Base-by-base conservation (phyloP, 139 green algal species). In the Volvox reticuliferus region DNA sequence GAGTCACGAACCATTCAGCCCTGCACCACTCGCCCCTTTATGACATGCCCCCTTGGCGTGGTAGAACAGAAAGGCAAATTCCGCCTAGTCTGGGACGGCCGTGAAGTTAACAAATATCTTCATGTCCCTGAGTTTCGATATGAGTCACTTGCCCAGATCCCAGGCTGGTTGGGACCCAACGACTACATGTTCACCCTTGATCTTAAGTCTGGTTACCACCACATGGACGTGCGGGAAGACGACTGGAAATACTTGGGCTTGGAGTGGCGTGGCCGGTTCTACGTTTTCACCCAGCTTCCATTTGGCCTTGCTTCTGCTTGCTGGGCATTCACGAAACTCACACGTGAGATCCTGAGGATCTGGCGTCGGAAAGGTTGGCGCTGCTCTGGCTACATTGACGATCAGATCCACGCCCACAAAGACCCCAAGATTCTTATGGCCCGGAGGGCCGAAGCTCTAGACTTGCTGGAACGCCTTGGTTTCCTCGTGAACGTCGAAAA, bases 301-400 rank as follows among this genome's bases (percentile, higher is more conserved):
- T 91, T 91, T 61, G 87, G 87, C 6, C 77, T 91, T 1, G 76
- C 87, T 0, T 24, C 33, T 2, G 87, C 87, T 0, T 86, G 76
- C 75, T 91, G 87, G 76, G 87, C 75, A 0, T 91, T 91, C 62
- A 91, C 87, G 30, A 91, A 86, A 79, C 75, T 91, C 86, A 86
- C 30, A 32, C 75, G 76, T 5, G 61, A 91, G 61, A 37, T 91
- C 5, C 21, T 91, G 24, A 14, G 62, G 20, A 6, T 16, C 61
- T 91, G 77, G 76, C 75, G 87, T 1, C 24, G 30, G 0, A 22
- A 19, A 12, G 87, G 87, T 32, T 81, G 61, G 75, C 44, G 76
- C 17, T 79, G 73, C 33, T 50, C 16, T 6, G 21, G n/a, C 0
- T 86, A 86, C 26, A 78, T 91, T 50, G 87, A 91, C 77, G 87